phyloP scores from a whole-genome alignment of 371 early-diverging fungal genomes.

The Lichtheimia corymbifera region DNA sequence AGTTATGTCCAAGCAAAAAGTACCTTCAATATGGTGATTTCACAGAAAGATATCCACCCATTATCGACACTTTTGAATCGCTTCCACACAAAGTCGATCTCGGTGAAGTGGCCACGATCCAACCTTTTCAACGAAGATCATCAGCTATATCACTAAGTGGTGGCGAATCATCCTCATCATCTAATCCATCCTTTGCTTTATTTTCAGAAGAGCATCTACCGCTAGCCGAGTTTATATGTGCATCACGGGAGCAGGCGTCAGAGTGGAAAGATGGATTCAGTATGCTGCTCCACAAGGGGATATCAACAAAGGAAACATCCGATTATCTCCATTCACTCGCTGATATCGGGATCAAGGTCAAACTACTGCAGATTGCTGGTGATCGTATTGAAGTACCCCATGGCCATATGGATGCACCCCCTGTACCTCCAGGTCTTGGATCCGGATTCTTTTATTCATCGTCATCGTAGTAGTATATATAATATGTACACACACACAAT shows the following conservation, averaged over 20 bases:
- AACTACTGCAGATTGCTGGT: slow-evolving; percentile 70
- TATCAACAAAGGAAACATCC: slow-evolving; percentile 64
- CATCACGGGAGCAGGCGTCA: slow-evolving; percentile 47
- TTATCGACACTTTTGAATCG: slow-evolving; percentile 27
- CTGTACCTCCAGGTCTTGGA: slow-evolving; percentile 40
- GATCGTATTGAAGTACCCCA: slow-evolving; percentile 61
- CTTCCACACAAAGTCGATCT: slow-evolving; percentile 58
- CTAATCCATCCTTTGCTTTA: slow-evolving; percentile 43
- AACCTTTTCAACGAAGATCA: slow-evolving; percentile 36
- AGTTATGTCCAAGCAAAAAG: slow-evolving; percentile 60
- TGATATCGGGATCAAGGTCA: slow-evolving; percentile 66
- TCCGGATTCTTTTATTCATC: slow-evolving; percentile 38
- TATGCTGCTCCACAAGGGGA: slow-evolving; percentile 66
- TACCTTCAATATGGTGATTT: slow-evolving; percentile 72
- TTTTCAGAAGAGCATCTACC: slow-evolving; percentile 36
- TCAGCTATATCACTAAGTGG: slow-evolving; percentile 7
- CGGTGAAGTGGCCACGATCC: slow-evolving; percentile 52
- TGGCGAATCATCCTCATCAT: background rate
- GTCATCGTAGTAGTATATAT: background rate
- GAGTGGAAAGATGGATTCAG: slow-evolving; percentile 84
- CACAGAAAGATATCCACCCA: slow-evolving; percentile 40
- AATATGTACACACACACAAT: background rate
- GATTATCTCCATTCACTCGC: slow-evolving; percentile 68
- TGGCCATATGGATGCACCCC: slow-evolving; percentile 39
- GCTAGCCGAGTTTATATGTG: slow-evolving; percentile 64